These are phyloP conservation scores for Glaciozyma martinii DNA, from an alignment of 768 basidiomycete genomes.

Conservation along the genomic window DNA sequence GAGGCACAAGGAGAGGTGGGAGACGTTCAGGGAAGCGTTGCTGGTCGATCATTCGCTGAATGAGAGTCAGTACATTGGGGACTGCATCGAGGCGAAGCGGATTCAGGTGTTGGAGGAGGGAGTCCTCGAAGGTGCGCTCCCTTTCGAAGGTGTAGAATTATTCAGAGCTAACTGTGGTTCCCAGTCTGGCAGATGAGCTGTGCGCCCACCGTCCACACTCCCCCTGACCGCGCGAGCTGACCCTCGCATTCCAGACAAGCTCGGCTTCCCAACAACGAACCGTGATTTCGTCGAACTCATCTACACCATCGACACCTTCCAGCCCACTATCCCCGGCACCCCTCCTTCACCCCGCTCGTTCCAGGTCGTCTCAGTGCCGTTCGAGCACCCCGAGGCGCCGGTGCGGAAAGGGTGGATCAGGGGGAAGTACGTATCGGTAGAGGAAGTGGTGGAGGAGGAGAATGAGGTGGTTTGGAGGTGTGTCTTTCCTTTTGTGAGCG, in stretches of 20 bases:
- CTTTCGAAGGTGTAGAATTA: constrained; percentile 16
- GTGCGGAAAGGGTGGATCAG: constrained; percentile 33
- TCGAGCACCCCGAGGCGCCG: constrained; percentile 31
- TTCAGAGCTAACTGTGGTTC: not conserved
- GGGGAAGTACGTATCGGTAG: constrained; percentile 38
- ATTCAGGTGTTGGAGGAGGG: constrained; percentile 34
- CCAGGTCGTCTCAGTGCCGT: constrained; percentile 37
- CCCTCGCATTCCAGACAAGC: constrained; percentile 36
- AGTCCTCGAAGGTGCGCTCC: constrained; percentile 33
- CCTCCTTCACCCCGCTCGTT: constrained; percentile 12
- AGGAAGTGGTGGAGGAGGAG: constrained; percentile 32
- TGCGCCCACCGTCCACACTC: not conserved
- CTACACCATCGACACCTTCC: constrained; percentile 10
- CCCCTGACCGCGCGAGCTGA: not conserved
- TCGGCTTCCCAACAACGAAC: constrained; percentile 35
- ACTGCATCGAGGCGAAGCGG: constrained; percentile 31
- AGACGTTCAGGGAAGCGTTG: constrained; percentile 13
- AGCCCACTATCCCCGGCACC: not conserved
- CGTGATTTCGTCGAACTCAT: constrained; percentile 25
- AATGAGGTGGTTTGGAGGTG: constrained; percentile 38
- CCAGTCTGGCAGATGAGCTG: constrained; percentile 21
- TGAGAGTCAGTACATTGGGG: constrained; percentile 39
- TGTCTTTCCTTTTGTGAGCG: constrained; percentile 7
- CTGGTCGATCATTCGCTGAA: constrained; percentile 30
- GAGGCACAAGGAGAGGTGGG: not conserved